Evolutionary conservation across 805 yeast species (phyloP), one percentile per base, ranked within the genome.

Genomic region (Phaffomyces opuntiae): DNA sequence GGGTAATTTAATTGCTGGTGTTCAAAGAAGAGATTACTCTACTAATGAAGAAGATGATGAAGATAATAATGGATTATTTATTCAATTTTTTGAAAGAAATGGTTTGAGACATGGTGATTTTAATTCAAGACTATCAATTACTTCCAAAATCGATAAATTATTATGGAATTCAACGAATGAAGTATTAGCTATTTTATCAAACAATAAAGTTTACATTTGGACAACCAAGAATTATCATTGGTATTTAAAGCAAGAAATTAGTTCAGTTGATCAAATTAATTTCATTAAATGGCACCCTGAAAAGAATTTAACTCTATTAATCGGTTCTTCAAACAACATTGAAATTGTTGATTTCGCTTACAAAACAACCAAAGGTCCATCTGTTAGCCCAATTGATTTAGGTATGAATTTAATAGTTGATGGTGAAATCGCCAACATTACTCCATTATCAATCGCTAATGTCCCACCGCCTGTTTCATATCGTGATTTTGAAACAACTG

Each of bases 401-500:
- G 98, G 99, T 40, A 79, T 85, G 72, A 77, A 80, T 9, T 66
- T 85, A 19, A 96, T 91, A 0, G 70, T 83, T 33, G 98, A 93
- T 66, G 96, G 96, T 2, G 55, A 63, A 1, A 71, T 74, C 12
- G 76, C 83, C 13, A 77, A 80, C 53, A 66, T 89, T 21, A 91
- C 99, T 0, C 97, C 98, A 0, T 70, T 93, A 34, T 74, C 84
- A 1, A 60, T 81, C 29, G 96, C 96, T 2, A 88, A 82, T 60
- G 91, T 88, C 11, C 99, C 99, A 4, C 99, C 99, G 1, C 99
- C 99, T 38, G 79, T 87, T 60, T 75, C 87, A 24, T 83, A 74
- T 59, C 74, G 95, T 47, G 86, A 81, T 41, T 63, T 87, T 42
- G 77, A 73, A 9, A 66, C 80, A 12, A 70, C 69, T 7, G 70